Evolutionary conservation across 768 basidiomycete species (phyloP), one percentile per base, ranked within the genome.

Genomic region (Pleurotus giganteus): DNA sequence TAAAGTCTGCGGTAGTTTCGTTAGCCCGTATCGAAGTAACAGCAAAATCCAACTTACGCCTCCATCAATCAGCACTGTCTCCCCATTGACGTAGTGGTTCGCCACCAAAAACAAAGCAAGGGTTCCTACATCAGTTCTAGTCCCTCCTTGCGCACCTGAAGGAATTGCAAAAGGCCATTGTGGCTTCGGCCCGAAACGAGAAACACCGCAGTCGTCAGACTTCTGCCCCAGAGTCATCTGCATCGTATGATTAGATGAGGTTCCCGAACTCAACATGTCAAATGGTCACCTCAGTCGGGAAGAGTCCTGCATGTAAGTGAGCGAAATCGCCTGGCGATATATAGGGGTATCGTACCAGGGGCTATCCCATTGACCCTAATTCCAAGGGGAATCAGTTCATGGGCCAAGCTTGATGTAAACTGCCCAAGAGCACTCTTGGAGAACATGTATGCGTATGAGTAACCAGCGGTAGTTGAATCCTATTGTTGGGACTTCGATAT

Each of bases 291-390:
- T 61, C 58, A 13, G 65, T 67, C 13, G 69, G 59, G 59, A 76
- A 74, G 17, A 72, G 57, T 15, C 71, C 71, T 65, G 45, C 34
- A 44, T 11, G 11, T 13, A 23, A 15, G 15, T 26, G 37, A 28
- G 26, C 53, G 21, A 31, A n/a, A 21, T 19, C 15, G 2, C 12
- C 17, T 13, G 12, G 31, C 17, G 46, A 15, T n/a, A 1, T 3
- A 13, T n/a, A 26, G 15, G 44, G 31, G 32, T 24, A 15, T 57
- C 67, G 28, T 50, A 61, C 72, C 73, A 3, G 76, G 76, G 2
- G 77, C 75, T 46, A 79, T 77, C n/a, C 75, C 74, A 59, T 79
- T 79, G 12, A 80, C 78, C 27, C 76, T 66, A 46, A 75, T 72
- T 6, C 78, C 76, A 27, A 80, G 69, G 5, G 76, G 75, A 15